Percentiles rank a stretch among this genome's conserved stretches.
These are phyloP conservation scores for Coemansia sp. DNA, from an alignment of 192 early-diverging fungal species.

Conservation along the genomic window DNA sequence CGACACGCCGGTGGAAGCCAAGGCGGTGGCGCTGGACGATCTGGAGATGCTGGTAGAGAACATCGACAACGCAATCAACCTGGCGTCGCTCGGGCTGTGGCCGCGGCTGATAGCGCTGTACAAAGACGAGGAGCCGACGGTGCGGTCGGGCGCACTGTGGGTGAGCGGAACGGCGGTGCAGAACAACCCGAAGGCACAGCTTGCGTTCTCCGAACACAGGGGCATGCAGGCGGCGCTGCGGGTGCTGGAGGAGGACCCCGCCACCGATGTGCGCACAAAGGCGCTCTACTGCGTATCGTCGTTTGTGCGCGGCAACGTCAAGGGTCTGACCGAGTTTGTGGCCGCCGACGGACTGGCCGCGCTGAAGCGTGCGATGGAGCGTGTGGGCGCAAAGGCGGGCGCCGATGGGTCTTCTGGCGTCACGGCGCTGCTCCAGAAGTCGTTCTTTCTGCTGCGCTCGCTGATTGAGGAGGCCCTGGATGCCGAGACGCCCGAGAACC, in stretches of 20 bases:
- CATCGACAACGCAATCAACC: conserved; percentile 89
- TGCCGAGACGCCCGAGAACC: conserved; percentile 25
- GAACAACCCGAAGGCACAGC: conserved; percentile 87
- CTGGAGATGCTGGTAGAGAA: conserved; percentile 88
- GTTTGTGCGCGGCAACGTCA: conserved; percentile 60
- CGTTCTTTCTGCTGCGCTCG: conserved; percentile 64
- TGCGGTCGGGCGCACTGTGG: conserved; percentile 81
- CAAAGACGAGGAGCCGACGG: conserved; percentile 50
- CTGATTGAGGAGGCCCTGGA: conserved; percentile 64
- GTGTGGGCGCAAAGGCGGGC: conserved; percentile 19
- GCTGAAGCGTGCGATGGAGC: conserved; percentile 50
- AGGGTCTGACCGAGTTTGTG: conserved; percentile 61
- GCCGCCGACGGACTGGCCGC: conserved; percentile 46
- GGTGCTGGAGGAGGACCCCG: conserved; percentile 45
- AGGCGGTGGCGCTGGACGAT: conserved; percentile 85
- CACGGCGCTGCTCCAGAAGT: conserved; percentile 35
- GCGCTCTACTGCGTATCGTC: conserved; percentile 73
- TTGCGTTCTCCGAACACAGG: conserved; percentile 57
- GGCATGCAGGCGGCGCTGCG: conserved; percentile 55
- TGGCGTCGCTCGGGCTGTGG: conserved; percentile 91
- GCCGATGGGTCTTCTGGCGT: not conserved
- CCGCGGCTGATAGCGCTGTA: conserved; percentile 61
- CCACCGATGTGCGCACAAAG: conserved; percentile 60
- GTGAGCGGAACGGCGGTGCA: conserved; percentile 92
- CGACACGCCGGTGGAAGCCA: conserved; percentile 62